These are phyloP conservation scores for Tylopilus sp. DNA, from an alignment of 1,284 basidiomycete genomes.

Conservation along the genomic window DNA sequence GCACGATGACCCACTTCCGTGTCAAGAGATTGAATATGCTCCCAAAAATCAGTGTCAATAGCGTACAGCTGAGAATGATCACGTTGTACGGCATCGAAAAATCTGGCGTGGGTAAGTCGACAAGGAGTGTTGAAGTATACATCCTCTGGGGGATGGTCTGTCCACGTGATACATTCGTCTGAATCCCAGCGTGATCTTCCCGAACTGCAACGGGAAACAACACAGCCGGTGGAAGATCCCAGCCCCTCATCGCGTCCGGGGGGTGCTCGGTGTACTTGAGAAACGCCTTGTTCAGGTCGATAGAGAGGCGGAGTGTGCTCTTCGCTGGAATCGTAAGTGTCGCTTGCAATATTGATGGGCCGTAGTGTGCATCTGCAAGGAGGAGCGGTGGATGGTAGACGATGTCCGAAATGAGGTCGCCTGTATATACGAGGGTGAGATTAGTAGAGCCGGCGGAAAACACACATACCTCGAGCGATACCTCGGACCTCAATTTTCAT, in stretches of 20 bases:
- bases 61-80: conserved; percentile 94
- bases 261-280: conserved; percentile 96
- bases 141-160: conserved; percentile 51
- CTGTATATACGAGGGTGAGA: conserved; percentile 10
- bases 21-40: conserved; percentile 91
- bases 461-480: conserved; percentile 58
- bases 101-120: conserved; percentile 95
- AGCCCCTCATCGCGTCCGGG: conserved; percentile 95
- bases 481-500: conserved; percentile 62
- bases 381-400: conserved; percentile 77
- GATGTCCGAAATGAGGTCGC: conserved; percentile 60
- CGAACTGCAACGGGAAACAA: conserved; percentile 60
- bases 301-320: conserved; percentile 70
- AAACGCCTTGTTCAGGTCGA: conserved; percentile 89
- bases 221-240: conserved; percentile 90
- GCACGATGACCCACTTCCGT: conserved; percentile 78
- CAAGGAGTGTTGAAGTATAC: conserved; percentile 86
- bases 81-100: conserved; percentile 99
- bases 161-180: conserved; percentile 15
- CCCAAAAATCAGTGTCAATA: conserved; percentile 95
- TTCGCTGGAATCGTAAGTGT: conserved; percentile 77
- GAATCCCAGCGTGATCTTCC: background rate
- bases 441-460: conserved; percentile 15
- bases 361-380: conserved; percentile 54
- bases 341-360: conserved; percentile 66